phyloP scores from a whole-genome alignment of 1,139 yeast species.

The Pichia sp. region DNA sequence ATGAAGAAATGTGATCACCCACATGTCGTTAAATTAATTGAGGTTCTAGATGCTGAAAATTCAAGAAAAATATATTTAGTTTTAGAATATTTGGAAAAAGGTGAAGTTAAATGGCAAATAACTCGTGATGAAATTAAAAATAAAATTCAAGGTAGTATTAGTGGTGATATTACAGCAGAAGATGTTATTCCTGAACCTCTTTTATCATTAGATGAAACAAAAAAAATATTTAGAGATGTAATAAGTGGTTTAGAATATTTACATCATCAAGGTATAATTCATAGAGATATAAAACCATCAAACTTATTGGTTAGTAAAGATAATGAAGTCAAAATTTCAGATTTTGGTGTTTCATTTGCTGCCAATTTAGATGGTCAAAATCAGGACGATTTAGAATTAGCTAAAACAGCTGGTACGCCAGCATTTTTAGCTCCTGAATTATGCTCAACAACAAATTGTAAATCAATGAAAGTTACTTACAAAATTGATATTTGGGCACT shows the following conservation, averaged over 20 bases:
- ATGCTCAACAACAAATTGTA: conserved; percentile 45
- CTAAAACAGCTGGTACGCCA: conserved; percentile 88
- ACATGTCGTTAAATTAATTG: conserved; percentile 78
- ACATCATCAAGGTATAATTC: conserved; percentile 90
- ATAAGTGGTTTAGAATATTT: conserved; percentile 85
- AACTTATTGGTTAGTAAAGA: conserved; percentile 70
- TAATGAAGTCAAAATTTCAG: conserved; percentile 82
- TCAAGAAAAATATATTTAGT: conserved; percentile 86
- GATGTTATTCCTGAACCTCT: conserved; percentile 40
- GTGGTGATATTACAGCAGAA: conserved; percentile 8
- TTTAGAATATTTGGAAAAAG: conserved; percentile 83
- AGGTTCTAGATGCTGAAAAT: conserved; percentile 81
- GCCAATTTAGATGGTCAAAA: conserved; percentile 50
- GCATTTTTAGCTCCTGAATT: conserved; percentile 79
- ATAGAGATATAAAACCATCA: conserved; percentile 96
- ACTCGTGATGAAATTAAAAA: conserved; percentile 19
- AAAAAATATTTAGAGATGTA: conserved; percentile 77
- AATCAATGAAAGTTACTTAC: conserved; percentile 46
- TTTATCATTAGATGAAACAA: conserved; percentile 57
- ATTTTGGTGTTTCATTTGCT: conserved; percentile 94
- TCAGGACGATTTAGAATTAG: conserved; percentile 72
- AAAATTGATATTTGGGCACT: conserved; percentile 96
- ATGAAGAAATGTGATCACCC: conserved; percentile 92
- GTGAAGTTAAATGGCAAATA: conserved; percentile 83
- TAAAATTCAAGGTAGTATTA: conserved; percentile 1